Percentiles rank a stretch among this genome's conserved stretches.
Evolutionary conservation across 768 basidiomycete species (phyloP).

Genomic region (Podaxis sp.): DNA sequence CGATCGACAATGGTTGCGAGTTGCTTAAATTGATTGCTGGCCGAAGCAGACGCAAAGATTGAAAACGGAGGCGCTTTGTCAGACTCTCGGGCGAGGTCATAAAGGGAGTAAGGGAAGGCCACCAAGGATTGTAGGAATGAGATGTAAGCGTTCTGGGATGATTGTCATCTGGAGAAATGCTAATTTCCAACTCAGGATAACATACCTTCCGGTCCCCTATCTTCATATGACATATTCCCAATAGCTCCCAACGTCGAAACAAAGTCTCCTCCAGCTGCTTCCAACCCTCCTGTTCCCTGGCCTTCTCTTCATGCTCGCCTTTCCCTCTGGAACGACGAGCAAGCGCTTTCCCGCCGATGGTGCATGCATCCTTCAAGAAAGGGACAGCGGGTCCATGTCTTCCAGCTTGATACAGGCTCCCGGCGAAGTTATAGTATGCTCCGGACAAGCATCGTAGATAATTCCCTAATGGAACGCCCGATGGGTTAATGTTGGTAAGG

Average conservation of each 20-base stretch:
- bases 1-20: slow-evolving; percentile 62
- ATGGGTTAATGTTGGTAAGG: slow-evolving; percentile 25
- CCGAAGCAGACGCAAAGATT: slow-evolving; percentile 36
- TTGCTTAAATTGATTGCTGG: slow-evolving; percentile 46
- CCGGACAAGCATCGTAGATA: slow-evolving; percentile 71
- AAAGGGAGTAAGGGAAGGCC: slow-evolving; percentile 50
- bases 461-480: slow-evolving; percentile 42
- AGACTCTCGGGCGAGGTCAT: slow-evolving; percentile 38
- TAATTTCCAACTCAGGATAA: slow-evolving; percentile 4
- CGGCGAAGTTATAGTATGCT: slow-evolving; percentile 68
- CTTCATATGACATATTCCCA: slow-evolving; percentile 77
- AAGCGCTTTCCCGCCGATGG: slow-evolving; percentile 50
- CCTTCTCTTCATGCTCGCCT: slow-evolving; percentile 19
- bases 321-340: slow-evolving; percentile 27
- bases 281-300: slow-evolving; percentile 42
- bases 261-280: slow-evolving; percentile 62
- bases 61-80: slow-evolving; percentile 25
- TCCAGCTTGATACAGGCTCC: slow-evolving; percentile 65
- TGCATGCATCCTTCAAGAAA: slow-evolving; percentile 65
- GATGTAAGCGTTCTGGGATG: slow-evolving; percentile 55
- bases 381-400: slow-evolving; percentile 63
- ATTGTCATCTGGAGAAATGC: background rate
- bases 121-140: slow-evolving; percentile 52
- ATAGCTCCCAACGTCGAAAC: slow-evolving; percentile 74
- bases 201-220: slow-evolving; percentile 74